phyloP scores from a whole-genome alignment of 345 rosid species.

The Corchorus olitorius region DNA sequence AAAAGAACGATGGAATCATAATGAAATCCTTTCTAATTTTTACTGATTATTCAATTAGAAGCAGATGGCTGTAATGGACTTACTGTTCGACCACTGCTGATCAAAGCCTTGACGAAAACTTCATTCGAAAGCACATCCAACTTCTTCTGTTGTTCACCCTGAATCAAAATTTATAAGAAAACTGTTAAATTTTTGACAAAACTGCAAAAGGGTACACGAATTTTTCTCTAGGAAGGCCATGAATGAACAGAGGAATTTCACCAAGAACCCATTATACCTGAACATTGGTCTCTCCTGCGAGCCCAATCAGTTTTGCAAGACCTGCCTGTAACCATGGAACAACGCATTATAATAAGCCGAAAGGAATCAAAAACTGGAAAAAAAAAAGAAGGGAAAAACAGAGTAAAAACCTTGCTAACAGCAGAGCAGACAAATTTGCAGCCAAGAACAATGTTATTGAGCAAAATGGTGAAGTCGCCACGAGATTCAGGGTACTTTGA shows the following conservation, averaged over 20 bases:
- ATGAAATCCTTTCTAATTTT: neutral
- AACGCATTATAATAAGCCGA: neutral
- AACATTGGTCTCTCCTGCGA: constrained; percentile 77
- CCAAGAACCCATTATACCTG: constrained; percentile 43
- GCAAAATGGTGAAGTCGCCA: constrained; percentile 76
- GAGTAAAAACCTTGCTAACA: constrained; percentile 55
- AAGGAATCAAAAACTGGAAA: neutral
- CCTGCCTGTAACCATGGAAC: constrained; percentile 54
- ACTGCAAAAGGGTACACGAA: neutral
- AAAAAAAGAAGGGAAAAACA: neutral
- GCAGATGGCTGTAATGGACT: constrained; percentile 21
- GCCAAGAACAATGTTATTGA: constrained; percentile 76
- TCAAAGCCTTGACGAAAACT: constrained; percentile 71
- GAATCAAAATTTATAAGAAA: neutral
- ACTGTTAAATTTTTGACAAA: neutral
- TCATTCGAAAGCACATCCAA: constrained; percentile 80
- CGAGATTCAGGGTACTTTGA: constrained; percentile 71
- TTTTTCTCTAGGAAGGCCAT: neutral
- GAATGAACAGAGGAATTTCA: neutral
- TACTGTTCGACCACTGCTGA: constrained; percentile 80
- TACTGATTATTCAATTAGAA: neutral
- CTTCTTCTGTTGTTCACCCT: constrained; percentile 88
- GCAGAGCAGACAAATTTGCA: constrained; percentile 82
- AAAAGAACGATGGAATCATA: neutral
- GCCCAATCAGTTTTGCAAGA: constrained; percentile 74